These are phyloP conservation scores for Fusarium avenaceum DNA, from an alignment of 2,329 filamentous ascomycete species.

Conservation along the genomic window DNA sequence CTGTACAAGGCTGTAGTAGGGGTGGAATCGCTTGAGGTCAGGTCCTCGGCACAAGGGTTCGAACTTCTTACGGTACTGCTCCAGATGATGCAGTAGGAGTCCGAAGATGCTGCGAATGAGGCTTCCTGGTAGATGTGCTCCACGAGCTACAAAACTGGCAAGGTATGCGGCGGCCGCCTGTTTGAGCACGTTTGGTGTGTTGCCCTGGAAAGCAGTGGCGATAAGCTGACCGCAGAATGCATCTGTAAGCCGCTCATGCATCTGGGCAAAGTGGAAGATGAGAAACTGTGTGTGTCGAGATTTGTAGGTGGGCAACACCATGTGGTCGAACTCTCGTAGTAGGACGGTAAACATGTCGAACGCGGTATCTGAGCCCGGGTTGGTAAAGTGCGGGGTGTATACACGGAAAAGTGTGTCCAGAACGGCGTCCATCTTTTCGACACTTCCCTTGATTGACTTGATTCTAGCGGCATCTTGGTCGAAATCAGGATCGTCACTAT, in stretches of 20 bases:
- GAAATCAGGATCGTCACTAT: slow-evolving; percentile 76
- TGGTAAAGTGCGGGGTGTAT: slow-evolving; percentile 79
- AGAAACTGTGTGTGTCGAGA: slow-evolving; percentile 96
- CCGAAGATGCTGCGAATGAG: slow-evolving; percentile 87
- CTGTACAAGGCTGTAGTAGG: slow-evolving; percentile 91
- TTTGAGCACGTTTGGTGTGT: slow-evolving; percentile 78
- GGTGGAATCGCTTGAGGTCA: slow-evolving; percentile 84
- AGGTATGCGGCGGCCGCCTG: slow-evolving; percentile 93
- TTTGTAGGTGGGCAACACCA: slow-evolving; percentile 90
- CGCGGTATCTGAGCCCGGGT: slow-evolving; percentile 76
- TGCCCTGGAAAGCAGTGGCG: slow-evolving; percentile 65
- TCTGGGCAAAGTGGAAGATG: slow-evolving; percentile 94
- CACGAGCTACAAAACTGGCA: slow-evolving; percentile 92
- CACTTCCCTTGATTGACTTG: slow-evolving; percentile 81
- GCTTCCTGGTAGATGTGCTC: slow-evolving; percentile 81
- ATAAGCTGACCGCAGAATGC: slow-evolving; percentile 83
- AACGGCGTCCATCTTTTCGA: slow-evolving; percentile 91
- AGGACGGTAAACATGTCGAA: slow-evolving; percentile 82
- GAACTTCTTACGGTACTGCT: slow-evolving; percentile 78
- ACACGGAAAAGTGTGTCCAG: slow-evolving; percentile 89
- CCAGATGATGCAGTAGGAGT: slow-evolving; percentile 82
- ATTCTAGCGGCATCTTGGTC: slow-evolving; percentile 74
- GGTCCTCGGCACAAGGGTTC: slow-evolving; percentile 84
- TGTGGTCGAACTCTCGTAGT: slow-evolving; percentile 85
- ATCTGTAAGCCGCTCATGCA: slow-evolving; percentile 81